Evolutionary conservation across 768 basidiomycete species (phyloP).

Genomic region (Multifurca ochricompacta): DNA sequence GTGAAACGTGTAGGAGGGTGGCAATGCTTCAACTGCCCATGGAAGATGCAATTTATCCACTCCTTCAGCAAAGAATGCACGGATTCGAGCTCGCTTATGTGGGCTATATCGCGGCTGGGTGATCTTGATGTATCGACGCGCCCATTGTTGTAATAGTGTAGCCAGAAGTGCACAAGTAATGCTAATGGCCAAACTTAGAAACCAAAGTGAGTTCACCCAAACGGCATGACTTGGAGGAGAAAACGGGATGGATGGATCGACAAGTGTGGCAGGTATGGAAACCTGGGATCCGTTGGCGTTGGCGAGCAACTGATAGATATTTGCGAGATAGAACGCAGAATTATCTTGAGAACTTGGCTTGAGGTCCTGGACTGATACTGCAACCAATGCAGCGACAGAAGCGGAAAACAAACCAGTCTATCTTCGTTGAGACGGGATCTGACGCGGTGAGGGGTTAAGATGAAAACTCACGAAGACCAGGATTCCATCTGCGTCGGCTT

Average conservation of each 20-base stretch:
- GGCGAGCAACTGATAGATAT: not conserved
- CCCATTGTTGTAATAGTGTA: slow-evolving; percentile 5
- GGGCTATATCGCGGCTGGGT: not conserved
- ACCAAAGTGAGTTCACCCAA: slow-evolving; percentile 10
- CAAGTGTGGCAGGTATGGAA: not conserved
- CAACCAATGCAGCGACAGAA: not conserved
- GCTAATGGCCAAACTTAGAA: not conserved
- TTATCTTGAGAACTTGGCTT: not conserved
- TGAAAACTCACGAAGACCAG: not conserved
- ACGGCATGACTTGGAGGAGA: not conserved
- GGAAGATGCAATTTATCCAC: not conserved
- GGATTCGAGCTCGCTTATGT: not conserved
- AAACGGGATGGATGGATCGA: not conserved
- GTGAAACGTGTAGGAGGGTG: not conserved
- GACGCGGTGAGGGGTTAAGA: not conserved
- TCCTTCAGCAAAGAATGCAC: not conserved
- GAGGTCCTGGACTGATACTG: not conserved
- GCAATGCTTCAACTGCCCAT: not conserved
- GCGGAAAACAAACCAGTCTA: slow-evolving; percentile 1
- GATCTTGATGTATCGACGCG: not conserved
- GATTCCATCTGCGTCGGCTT: not conserved
- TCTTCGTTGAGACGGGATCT: not conserved
- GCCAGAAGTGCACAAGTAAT: slow-evolving; percentile 1
- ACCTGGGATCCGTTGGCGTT: not conserved
- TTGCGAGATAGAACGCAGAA: not conserved